These are phyloP conservation scores for Rhodocollybia butyracea DNA, from an alignment of 768 basidiomycete genomes.

Conservation along the genomic window DNA sequence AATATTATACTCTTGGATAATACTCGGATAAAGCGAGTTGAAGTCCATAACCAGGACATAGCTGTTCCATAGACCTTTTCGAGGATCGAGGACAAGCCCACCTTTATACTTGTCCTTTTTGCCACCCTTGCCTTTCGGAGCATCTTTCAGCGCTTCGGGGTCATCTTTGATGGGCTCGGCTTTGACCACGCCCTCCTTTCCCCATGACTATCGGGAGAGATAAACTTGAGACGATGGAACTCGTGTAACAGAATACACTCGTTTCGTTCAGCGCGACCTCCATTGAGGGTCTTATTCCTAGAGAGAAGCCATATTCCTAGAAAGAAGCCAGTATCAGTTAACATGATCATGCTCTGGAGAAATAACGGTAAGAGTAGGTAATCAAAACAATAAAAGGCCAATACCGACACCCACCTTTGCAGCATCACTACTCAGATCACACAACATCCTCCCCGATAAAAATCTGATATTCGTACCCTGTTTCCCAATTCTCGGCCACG, in stretches of 20 bases:
- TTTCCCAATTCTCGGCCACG: constrained; percentile 77
- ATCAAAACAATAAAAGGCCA: not conserved
- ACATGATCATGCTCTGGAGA: constrained; percentile 86
- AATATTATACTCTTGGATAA: constrained; percentile 99
- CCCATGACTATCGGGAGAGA: constrained; percentile 91
- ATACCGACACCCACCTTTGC: constrained; percentile 71
- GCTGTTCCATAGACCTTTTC: constrained; percentile 94
- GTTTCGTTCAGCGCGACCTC: constrained; percentile 97
- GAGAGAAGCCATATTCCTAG: too few relatives aligned
- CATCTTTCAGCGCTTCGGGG: constrained; percentile 38
- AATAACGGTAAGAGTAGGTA: not conserved
- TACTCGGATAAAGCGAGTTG: constrained; percentile 98
- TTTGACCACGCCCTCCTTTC: constrained; percentile 63
- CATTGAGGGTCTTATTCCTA: constrained; percentile 97
- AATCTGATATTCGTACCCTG: constrained; percentile 85
- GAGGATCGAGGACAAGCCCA: constrained; percentile 95
- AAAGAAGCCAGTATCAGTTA: too few relatives aligned
- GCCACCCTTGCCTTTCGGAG: constrained; percentile 50
- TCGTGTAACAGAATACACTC: constrained; percentile 99
- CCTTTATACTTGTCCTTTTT: constrained; percentile 97
- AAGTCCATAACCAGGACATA: constrained; percentile 99
- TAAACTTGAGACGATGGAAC: constrained; percentile 93
- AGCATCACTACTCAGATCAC: constrained; percentile 92
- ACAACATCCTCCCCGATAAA: constrained; percentile 80
- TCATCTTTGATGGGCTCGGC: constrained; percentile 50